A percentile compares a stretch with the other conserved stretches of the same genome.
These are phyloP conservation scores for Penicillium sp. DNA, from an alignment of 2,329 filamentous ascomycete species.

Conservation along the genomic window DNA sequence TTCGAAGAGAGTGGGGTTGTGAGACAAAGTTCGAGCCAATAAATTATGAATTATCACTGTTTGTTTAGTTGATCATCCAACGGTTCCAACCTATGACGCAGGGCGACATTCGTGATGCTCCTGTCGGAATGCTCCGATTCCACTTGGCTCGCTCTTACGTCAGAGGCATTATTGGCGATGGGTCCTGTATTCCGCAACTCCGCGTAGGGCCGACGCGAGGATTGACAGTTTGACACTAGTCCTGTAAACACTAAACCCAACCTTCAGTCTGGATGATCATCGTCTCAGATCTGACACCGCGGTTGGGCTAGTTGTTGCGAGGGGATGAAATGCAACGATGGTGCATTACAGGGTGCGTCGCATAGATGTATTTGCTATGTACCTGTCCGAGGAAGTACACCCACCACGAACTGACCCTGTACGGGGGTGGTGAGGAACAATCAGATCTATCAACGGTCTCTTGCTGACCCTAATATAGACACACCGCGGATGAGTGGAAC, in stretches of 20 bases:
- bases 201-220: neutral
- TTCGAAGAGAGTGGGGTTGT: neutral
- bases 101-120: conserved; percentile 3
- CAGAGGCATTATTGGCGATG: neutral
- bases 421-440: too few relatives aligned
- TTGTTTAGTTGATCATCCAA: too few relatives aligned
- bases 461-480: neutral
- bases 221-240: conserved; percentile 21
- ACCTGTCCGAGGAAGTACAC: too few relatives aligned
- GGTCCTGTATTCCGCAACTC: neutral
- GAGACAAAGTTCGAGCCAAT: conserved; percentile 4
- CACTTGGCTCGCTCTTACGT: conserved; percentile 11
- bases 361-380: neutral
- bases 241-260: neutral
- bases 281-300: conserved; percentile 18
- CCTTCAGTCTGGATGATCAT: conserved; percentile 6
- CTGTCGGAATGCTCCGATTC: conserved; percentile 19
- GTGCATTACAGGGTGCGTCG: neutral
- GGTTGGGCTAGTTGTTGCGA: neutral
- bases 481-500: neutral
- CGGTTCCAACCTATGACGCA: conserved; percentile 17
- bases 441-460: neutral
- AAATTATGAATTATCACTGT: conserved; percentile 1
- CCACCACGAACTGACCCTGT: too few relatives aligned
- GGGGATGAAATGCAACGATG: neutral